phyloP scores from a whole-genome alignment of 2,329 filamentous ascomycete species.

The Ceratocystis alfenasii region DNA sequence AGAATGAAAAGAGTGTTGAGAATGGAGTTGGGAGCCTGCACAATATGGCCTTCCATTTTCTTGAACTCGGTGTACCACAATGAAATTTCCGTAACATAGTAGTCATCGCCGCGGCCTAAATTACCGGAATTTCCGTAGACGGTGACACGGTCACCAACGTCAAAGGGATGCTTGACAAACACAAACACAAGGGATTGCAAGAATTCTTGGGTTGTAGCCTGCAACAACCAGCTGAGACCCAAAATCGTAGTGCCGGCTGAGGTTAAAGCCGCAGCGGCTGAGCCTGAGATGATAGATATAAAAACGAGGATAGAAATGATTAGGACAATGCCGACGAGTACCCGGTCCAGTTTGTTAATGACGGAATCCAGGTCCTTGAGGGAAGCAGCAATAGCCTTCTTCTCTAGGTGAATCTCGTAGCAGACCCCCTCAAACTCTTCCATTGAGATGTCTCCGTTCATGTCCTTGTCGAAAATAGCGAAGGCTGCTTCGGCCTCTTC shows the following conservation, averaged over 20 bases:
- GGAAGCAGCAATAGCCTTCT: conserved; percentile 88
- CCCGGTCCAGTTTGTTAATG: conserved; percentile 75
- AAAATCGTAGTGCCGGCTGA: conserved; percentile 80
- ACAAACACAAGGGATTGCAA: conserved; percentile 89
- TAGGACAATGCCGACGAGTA: conserved; percentile 76
- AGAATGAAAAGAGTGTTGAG: conserved; percentile 89
- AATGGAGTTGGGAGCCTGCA: conserved; percentile 89
- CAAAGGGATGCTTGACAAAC: conserved; percentile 94
- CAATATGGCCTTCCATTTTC: conserved; percentile 94
- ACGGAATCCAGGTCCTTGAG: conserved; percentile 92
- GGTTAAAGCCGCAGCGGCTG: conserved; percentile 79
- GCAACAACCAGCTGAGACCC: conserved; percentile 83
- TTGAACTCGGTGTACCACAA: conserved; percentile 95
- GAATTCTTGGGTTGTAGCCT: conserved; percentile 87
- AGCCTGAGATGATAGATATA: conserved; percentile 77
- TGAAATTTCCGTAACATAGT: conserved; percentile 90
- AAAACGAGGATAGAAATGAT: conserved; percentile 77
- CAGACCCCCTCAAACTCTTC: conserved; percentile 87
- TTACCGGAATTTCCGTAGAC: conserved; percentile 83
- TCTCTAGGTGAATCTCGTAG: conserved; percentile 86
- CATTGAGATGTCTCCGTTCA: conserved; percentile 94
- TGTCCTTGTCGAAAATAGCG: conserved; percentile 85
- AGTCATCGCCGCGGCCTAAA: conserved; percentile 72
- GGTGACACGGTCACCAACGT: conserved; percentile 85
- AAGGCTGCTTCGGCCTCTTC: conserved; percentile 88